Conservation (phyloP, 148 eudicot genomes). For the Rheum nobile region DNA sequence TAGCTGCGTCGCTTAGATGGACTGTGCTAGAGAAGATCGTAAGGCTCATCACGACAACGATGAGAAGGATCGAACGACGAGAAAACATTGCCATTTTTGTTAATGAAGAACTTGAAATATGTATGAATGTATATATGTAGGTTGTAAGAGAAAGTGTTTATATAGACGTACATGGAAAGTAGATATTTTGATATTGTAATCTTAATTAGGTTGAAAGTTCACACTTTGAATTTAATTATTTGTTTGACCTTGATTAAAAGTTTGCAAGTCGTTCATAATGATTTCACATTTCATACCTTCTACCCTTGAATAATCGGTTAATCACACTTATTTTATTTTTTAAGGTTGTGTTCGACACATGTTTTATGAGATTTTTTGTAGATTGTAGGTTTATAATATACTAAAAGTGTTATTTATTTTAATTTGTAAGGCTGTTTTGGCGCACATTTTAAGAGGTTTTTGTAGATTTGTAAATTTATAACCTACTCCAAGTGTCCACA, state of each 20-base stretch:
- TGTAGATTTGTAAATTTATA: too few relatives aligned
- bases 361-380: too few relatives aligned
- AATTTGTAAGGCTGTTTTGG: too few relatives aligned
- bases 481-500: too few relatives aligned
- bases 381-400: too few relatives aligned
- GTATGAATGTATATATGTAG: neutral
- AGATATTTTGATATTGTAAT: neutral
- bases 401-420: too few relatives aligned
- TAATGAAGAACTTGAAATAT: neutral
- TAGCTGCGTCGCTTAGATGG: neutral
- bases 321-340: too few relatives aligned
- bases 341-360: too few relatives aligned
- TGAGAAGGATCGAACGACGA: neutral
- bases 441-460: too few relatives aligned
- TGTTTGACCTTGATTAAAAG: neutral
- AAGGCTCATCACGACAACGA: slow-evolving; percentile 1
- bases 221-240: neutral
- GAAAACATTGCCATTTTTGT: neutral
- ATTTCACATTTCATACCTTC: neutral
- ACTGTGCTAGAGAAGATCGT: neutral
- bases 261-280: neutral
- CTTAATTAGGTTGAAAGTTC: neutral
- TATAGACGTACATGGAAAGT: neutral
- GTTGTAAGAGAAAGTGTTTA: neutral
- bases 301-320: neutral